Base-by-base conservation (phyloP, 495 filamentous ascomycete species). In the Jackrogersella multiformis region DNA sequence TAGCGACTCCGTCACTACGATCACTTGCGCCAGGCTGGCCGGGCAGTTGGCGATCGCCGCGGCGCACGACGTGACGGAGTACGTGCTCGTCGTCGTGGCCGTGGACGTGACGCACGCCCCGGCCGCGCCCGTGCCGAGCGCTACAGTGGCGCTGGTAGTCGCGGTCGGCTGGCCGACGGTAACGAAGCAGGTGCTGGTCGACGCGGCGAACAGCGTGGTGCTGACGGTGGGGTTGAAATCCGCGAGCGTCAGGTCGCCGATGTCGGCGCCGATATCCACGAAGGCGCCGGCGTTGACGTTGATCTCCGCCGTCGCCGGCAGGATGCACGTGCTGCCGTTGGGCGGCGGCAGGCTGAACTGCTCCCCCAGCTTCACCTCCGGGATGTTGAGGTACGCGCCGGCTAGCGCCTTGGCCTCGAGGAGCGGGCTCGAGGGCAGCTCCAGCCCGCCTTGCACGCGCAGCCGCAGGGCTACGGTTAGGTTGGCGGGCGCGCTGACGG, bases 181-280 rank as follows among this genome's bases (percentile, higher is more conserved):
- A 2, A 49, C 16, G 45, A 77, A 64, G 52, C 75, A 77, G 5
- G 72, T 74, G 46, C 57, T 77, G 0, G 75, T 69, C 0, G 68
- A 56, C n/a, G 73, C 75, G 16, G 63, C 67, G 53, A 74, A 74
- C 13, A 77, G 61, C 24, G 74, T 73, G 15, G 75, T 76, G 34
- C 63, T 67, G 15, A 70, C 65, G 13, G 59, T 69, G 4, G 71
- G 71, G 53, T 72, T 63, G 41, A 68, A 45, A 21, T 66, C 53
- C 15, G 32, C 61, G 30, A 69, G 3, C 1, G 49, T 12, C 46
- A 72, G 21, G 62, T 69, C 60, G 8, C 16, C 60, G 61, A 72
- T 16, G 30, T 56, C 57, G 4, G 66, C 60, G 34, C 65, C 75
- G 58, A 76, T 52, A 64, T 74, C 73, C 15, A 72, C 66, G 60